Evolutionary conservation across 2,329 filamentous ascomycete genomes (phyloP).

Genomic region (Clonostachys sp.): DNA sequence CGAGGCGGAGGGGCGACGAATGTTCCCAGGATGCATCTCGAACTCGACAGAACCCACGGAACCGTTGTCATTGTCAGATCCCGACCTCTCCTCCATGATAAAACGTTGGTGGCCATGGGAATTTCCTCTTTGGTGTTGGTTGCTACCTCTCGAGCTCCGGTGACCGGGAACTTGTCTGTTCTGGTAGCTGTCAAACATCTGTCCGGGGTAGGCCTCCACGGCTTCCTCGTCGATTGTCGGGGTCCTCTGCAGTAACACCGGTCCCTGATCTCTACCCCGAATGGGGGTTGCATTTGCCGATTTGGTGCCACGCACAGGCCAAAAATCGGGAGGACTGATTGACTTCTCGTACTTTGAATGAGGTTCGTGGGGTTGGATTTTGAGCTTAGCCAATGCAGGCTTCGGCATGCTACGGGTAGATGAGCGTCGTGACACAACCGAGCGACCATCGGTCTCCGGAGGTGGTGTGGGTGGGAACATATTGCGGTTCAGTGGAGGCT

Average conservation of each 20-base stretch:
- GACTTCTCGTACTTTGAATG: conserved; percentile 52
- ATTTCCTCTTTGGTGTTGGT: conserved; percentile 14
- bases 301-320: conserved; percentile 27
- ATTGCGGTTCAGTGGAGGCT: conserved; percentile 72
- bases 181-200: conserved; percentile 63
- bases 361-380: conserved; percentile 51
- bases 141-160: conserved; percentile 24
- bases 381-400: conserved; percentile 57
- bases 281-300: conserved; percentile 40
- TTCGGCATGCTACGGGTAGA: conserved; percentile 60
- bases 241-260: conserved; percentile 16
- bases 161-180: conserved; percentile 3
- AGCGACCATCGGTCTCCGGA: conserved; percentile 53
- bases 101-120: conserved; percentile 47
- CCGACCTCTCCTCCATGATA: conserved; percentile 77
- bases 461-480: conserved; percentile 98
- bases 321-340: conserved; percentile 34
- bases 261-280: conserved; percentile 32
- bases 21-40: conserved; percentile 65
- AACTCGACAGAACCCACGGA: conserved; percentile 75
- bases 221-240: conserved; percentile 43
- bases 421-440: conserved; percentile 47
- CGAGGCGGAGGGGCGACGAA: conserved; percentile 33
- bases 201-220: conserved; percentile 57
- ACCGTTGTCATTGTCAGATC: conserved; percentile 66